Evolutionary conservation across 2,329 filamentous ascomycete species (phyloP), one percentile per base, ranked within the genome.

Genomic region (Plenodomus biglobosus): DNA sequence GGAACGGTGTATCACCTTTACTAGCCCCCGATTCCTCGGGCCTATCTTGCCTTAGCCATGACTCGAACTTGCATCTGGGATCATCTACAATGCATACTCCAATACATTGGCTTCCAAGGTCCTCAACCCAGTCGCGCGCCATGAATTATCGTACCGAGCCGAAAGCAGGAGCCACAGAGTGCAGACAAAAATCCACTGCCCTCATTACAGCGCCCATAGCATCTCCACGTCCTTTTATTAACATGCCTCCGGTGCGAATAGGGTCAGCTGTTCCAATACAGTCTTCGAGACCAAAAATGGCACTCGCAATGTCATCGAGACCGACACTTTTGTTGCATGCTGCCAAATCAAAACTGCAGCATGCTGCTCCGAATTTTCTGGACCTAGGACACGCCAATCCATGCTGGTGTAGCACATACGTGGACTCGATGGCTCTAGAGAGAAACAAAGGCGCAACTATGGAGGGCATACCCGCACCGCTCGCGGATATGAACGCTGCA

Each of bases 321-420:
- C 8, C 8, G 16, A 37, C 35, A 18, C n/a, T 40, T 27, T n/a
- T 17, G 2, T 19, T 38, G 8, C 15, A n/a, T 36, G 18, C 30
- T 18, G 8, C 32, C 0, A 42, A 34, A 16, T 18, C 48, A 35
- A 32, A 35, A 16, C 8, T 40, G 7, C 49, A 51, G 17, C 36
- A 34, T 10, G 49, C 53, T 17, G 20, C 55, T 5, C 37, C 49
- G 1, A 41, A 50, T 1, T 66, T 65, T 41, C 46, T 65, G 17
- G 41, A 42, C 17, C 55, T 59, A 47, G 61, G 63, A 2, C 61
- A 66, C 40, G 53, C 57, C 3, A 46, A 52, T 19, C 49, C 52
- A 11, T 66, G 63, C 38, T 66, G 63, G 63, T 66, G 63, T 36
- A 38, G 35, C 21, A 22, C 8, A 27, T 3, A 24, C 8, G 16